A percentile compares a stretch with the other conserved stretches of the same genome.
phyloP scores from a whole-genome alignment of 257 asterid species.

The Solanum pennellii region DNA sequence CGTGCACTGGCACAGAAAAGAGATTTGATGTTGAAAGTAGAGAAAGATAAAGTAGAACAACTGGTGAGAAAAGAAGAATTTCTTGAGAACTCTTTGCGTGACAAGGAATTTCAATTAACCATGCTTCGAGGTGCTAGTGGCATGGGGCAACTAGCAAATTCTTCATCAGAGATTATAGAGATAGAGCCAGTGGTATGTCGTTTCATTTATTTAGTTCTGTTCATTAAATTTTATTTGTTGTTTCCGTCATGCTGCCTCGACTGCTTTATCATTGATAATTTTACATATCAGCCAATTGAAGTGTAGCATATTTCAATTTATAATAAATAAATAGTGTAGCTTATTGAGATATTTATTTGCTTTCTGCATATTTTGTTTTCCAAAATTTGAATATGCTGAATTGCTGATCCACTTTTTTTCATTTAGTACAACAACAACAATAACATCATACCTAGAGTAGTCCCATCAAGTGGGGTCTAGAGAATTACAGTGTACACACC shows the following conservation, averaged over 20 bases:
- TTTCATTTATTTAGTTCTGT: slow-evolving; percentile 8
- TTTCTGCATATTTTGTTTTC: neutral
- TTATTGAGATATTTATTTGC: neutral
- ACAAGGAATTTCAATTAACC: slow-evolving; percentile 61
- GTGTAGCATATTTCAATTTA: neutral
- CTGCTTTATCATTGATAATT: neutral
- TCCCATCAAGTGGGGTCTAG: neutral
- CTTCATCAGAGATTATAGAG: slow-evolving; percentile 76
- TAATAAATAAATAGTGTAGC: neutral
- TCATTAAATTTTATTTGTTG: neutral
- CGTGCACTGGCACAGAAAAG: slow-evolving; percentile 43
- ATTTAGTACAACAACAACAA: neutral
- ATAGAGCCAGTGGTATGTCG: slow-evolving; percentile 70
- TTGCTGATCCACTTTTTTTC: neutral
- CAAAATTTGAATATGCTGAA: neutral
- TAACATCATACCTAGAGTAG: neutral
- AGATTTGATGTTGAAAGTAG: slow-evolving; percentile 54
- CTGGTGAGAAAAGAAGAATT: slow-evolving; percentile 44
- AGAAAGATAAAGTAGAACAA: slow-evolving; percentile 63
- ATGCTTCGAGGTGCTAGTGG: slow-evolving; percentile 53
- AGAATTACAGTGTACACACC: neutral
- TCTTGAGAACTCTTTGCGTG: slow-evolving; percentile 56
- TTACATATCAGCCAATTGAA: neutral
- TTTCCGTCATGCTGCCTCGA: slow-evolving; percentile 1
- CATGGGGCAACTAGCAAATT: slow-evolving; percentile 35